Evolutionary conservation across 441 rosid species (phyloP), one percentile per base, ranked within the genome.

Genomic region (Pelargonium citronellum): DNA sequence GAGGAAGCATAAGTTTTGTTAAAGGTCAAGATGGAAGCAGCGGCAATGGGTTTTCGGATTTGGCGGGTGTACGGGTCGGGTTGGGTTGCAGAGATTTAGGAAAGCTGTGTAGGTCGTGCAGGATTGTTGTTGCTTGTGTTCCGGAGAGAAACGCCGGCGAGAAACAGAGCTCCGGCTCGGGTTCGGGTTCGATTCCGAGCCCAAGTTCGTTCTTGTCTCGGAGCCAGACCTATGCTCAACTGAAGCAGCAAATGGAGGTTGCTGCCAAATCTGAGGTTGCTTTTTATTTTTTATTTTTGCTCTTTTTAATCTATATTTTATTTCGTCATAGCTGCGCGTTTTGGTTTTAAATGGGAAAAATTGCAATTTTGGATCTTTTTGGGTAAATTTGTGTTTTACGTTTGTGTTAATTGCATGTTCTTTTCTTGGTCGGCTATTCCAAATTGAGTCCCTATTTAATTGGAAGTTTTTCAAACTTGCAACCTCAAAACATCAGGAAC

Each of bases 261-360:
- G 93, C 93, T 20, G 89, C 93, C 57, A 84, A 85, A 79, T 79
- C 89, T 13, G 89, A 88, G 89, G 93, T 87, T 63, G 5, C 65
- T 68, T 46, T 55, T n/a, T n/a, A n/a, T 12, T 24, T 12, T 68
- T 6, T 13, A 4, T 13, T 43, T 68, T 22, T 12, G 1, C 58
- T 30, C 17, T 16, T 3, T 22, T 10, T 5, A 9, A 2, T 1
- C 47, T 7, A 58, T 58, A 5, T 5, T 1, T 20, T 15, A 17
- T 47, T 71, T 63, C 10, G 24, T 47, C n/a, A 47, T 39, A 61
- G 10, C 27, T 24, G 27, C 27, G 27, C 27, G 27, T 24, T 24
- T 24, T 24, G 27, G 0, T 24, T 24, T 24, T 24, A 24, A 24
- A 24, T 24, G 27, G 27, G 27, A n/a, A 24, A 24, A 24, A 24